Base-by-base conservation (phyloP, 345 rosid genomes). In the Alliaria petiolata region DNA sequence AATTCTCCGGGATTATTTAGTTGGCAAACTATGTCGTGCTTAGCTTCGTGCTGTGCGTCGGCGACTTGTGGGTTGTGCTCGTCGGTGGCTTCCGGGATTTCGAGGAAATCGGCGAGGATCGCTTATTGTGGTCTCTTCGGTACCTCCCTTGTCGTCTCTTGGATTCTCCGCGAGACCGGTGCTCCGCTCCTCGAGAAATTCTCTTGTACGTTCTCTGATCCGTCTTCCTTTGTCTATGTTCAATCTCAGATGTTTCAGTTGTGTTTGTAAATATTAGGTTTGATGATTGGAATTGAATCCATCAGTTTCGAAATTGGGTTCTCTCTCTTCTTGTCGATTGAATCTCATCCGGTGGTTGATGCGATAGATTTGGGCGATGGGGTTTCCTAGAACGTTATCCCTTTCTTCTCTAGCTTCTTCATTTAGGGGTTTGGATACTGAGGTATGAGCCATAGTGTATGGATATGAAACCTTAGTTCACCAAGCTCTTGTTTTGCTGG, bases 71-170 rank as follows among this genome's bases (percentile, higher is more conserved):
- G 99, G 16, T 83, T 95, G 36, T 95, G 99, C 81, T 44, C 96
- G 10, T 85, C 95, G 69, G 89, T 91, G 76, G 97, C 93, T 13
- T 87, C 97, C 4, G 96, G 95, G 60, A 80, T 95, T 52, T 38
- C 97, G 15, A 88, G 81, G 73, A 86, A 80, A 76, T 95, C 97
- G 1, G 97, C 97, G 25, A 84, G 99, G 71, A 83, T 95, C 49
- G 95, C 89, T 64, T 95, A 91, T 72, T 91, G 96, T 65, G 99
- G 93, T 58, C 96, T 95, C 79, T 91, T 95, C 55, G 99, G 96
- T 17, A 82, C 84, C 19, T 91, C 99, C 17, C 79, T 95, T 5
- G 70, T 91, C 72, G 83, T 91, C 67, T 87, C 99, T 35, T 95
- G 99, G 99, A 71, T 95, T 53, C 90, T 95, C 35, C 77, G 99